These are phyloP conservation scores for Galerina marginata DNA, from an alignment of 768 basidiomycete species.

Conservation along the genomic window DNA sequence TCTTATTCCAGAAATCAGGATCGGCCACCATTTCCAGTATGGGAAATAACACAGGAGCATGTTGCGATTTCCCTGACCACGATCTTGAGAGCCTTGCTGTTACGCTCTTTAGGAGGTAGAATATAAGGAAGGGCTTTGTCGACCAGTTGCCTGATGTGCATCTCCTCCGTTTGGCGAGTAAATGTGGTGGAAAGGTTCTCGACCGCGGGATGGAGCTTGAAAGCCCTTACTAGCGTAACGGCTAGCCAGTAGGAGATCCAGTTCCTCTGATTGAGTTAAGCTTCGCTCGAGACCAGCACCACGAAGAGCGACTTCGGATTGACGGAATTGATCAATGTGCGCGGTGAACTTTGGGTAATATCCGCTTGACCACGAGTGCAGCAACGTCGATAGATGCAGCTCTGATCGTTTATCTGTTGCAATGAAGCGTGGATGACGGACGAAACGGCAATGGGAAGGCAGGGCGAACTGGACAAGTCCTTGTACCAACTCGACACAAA, in stretches of 20 bases:
- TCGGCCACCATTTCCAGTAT: conserved; percentile 93
- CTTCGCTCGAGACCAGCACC: conserved; percentile 83
- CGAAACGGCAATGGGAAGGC: conserved; percentile 86
- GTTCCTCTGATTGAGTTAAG: conserved; percentile 87
- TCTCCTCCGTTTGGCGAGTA: conserved; percentile 89
- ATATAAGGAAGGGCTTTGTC: conserved; percentile 74
- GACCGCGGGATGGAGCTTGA: conserved; percentile 83
- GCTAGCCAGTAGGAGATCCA: conserved; percentile 85
- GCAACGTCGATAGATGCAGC: conserved; percentile 70
- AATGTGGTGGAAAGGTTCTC: conserved; percentile 89
- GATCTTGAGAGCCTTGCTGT: conserved; percentile 71
- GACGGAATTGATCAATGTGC: conserved; percentile 89
- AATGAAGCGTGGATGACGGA: conserved; percentile 71
- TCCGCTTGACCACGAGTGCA: conserved; percentile 77
- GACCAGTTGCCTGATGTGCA: conserved; percentile 75
- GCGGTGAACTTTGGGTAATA: conserved; percentile 91
- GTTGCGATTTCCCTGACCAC: conserved; percentile 83
- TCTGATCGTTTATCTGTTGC: conserved; percentile 59
- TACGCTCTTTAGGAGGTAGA: conserved; percentile 76
- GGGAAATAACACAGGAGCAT: conserved; percentile 83
- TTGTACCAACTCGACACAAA: conserved; percentile 93
- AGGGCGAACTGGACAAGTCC: conserved; percentile 82
- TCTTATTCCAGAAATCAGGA: conserved; percentile 96
- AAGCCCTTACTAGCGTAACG: conserved; percentile 74
- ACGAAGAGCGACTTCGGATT: conserved; percentile 85